Base-by-base conservation (phyloP, 192 early-diverging fungal species). In the Rhizoclosmatium sp. region DNA sequence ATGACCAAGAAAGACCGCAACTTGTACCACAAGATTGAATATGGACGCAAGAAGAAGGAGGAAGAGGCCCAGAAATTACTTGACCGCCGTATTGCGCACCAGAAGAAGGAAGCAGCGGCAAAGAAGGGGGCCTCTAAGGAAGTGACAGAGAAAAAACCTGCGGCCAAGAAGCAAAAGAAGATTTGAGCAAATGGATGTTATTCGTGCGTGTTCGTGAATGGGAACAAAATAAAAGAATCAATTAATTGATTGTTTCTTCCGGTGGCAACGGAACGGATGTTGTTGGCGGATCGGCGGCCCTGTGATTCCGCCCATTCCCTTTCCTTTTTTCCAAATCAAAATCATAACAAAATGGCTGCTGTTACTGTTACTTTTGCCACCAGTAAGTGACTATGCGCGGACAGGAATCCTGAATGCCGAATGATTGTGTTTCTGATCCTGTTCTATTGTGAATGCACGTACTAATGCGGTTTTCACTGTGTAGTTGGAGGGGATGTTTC, bases 1-100 rank as follows among this genome's bases (percentile, higher is more conserved):
- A 96, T 96, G 95, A 87, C 85, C 47, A 93, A 93, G 85, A 93
- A 91, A 82, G 92, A 96, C 71, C 87, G 88, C 79, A 92, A 91
- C 70, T 80, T 96, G 64, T 95, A 94, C 80, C 84, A 84, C 72
- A 90, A 92, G 85, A 95, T 96, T 76, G 86, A 94, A 77, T 91
- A 90, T 64, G 89, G 92, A 46, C 91, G 92, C 72, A 81, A 93
- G 65, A 85, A 90, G 82, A 93, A 92, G 83, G 84, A 86, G 45
- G 91, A 86, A 62, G 90, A 92, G 83, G 93, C 82, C 46, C 76
- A 69, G 19, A 59, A 71, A 39, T 59, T 78, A 1, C 40, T 39
- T 4, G 56, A 78, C 19, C 69, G 49, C 9, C 69, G 77, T 47
- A 40, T 62, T 21, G 77, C 49, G 2, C 19, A 21, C 41, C 23